phyloP scores from a whole-genome alignment of 1,139 yeast genomes.

The Blastobotrys aristatus region DNA sequence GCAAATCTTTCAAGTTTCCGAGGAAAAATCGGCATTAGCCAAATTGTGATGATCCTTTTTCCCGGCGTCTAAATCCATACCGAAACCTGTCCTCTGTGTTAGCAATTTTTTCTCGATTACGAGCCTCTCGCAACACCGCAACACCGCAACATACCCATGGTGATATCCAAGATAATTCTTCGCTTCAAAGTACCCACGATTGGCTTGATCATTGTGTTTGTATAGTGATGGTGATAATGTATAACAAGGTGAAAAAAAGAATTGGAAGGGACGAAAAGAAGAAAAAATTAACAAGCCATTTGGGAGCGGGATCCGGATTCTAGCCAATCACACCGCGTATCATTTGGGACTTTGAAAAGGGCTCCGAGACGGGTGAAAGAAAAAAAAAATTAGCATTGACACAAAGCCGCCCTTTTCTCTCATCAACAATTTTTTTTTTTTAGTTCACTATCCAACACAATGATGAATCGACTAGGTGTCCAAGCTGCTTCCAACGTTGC shows the following conservation, averaged over 20 bases:
- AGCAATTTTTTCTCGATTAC: neutral
- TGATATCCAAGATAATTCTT: conserved; percentile 75
- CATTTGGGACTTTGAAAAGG: neutral
- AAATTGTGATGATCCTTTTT: too few species aligned
- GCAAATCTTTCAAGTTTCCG: conserved; percentile 2
- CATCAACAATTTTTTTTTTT: too few species aligned
- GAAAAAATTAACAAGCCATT: neutral
- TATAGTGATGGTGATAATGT: neutral
- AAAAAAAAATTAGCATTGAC: neutral
- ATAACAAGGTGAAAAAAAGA: conserved; percentile 3
- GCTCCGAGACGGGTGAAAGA: neutral
- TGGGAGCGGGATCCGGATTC: neutral
- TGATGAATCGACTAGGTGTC: conserved; percentile 24
- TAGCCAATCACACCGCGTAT: conserved; percentile 1
- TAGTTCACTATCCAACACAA: neutral
- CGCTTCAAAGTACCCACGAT: conserved; percentile 81
- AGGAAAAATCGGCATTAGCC: too few species aligned
- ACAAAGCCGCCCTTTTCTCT: too few species aligned
- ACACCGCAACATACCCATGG: conserved; percentile 45
- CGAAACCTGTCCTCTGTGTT: conserved; percentile 13
- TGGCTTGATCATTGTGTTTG: conserved; percentile 54
- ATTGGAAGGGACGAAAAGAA: neutral
- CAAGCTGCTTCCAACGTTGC: conserved; percentile 23
- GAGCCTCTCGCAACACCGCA: neutral
- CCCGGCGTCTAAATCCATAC: too few species aligned